Evolutionary conservation across 148 eudicot genomes (phyloP).

Genomic region (Fagopyrum tataricum): DNA sequence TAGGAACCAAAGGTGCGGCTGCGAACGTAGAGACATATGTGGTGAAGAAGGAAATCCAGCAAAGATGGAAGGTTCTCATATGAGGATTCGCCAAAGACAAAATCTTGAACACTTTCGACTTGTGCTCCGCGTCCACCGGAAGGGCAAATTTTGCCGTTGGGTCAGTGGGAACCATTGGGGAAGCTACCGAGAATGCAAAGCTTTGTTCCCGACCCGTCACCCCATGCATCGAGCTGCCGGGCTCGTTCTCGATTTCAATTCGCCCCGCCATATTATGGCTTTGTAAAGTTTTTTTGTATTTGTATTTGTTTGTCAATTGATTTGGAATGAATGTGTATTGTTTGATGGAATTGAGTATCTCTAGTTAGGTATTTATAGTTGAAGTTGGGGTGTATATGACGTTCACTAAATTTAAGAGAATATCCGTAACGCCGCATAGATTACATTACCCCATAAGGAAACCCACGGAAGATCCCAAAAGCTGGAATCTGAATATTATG

Average conservation of each 20-base stretch:
- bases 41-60: conserved; percentile 41
- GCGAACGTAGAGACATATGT: conserved; percentile 38
- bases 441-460: not conserved
- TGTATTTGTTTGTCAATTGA: not conserved
- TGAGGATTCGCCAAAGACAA: conserved; percentile 30
- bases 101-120: conserved; percentile 29
- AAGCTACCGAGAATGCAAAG: conserved; percentile 24
- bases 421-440: conserved; percentile 2
- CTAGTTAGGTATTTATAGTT: not conserved
- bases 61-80: conserved; percentile 33
- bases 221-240: conserved; percentile 45
- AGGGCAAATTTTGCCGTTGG: conserved; percentile 24
- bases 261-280: conserved; percentile 12
- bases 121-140: conserved; percentile 38
- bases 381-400: not conserved
- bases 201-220: conserved; percentile 33
- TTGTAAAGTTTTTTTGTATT: conserved; percentile 21
- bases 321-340: not conserved
- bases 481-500: not conserved
- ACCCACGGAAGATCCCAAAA: conserved; percentile 7
- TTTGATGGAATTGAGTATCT: not conserved
- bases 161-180: conserved; percentile 20
- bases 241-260: conserved; percentile 19
- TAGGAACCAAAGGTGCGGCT: conserved; percentile 37
- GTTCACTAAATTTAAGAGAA: not conserved